Conservation (phyloP, 331 rosid species). For the Prunus yedoensis region DNA sequence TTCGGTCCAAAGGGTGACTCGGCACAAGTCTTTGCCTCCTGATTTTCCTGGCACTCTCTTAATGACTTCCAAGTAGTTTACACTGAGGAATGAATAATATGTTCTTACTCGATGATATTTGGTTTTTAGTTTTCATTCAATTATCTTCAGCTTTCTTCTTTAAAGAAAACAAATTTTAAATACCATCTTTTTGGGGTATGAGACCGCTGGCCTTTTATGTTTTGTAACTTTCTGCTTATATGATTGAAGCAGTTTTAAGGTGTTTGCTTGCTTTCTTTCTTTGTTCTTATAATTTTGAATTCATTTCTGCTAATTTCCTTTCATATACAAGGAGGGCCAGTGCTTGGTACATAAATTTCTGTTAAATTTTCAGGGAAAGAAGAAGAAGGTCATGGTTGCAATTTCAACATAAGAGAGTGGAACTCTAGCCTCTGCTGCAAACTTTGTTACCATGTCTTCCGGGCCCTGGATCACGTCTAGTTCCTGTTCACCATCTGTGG, state of each 20-base stretch:
- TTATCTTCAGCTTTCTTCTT: not conserved
- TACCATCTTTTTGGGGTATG: not conserved
- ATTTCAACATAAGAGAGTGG: not conserved
- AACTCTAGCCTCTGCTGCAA: not conserved
- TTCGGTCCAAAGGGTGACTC: not conserved
- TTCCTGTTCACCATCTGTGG: slow-evolving; percentile 54
- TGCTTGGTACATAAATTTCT: not conserved
- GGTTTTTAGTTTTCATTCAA: not conserved
- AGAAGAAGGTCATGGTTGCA: not conserved
- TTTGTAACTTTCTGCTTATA: not conserved
- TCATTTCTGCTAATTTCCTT: not conserved
- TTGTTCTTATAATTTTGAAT: not conserved
- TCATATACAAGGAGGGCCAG: not conserved
- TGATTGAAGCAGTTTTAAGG: not conserved
- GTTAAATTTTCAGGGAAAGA: slow-evolving; percentile 22
- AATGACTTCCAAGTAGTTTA: not conserved
- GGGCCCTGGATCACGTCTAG: slow-evolving; percentile 58
- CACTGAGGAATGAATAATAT: not conserved
- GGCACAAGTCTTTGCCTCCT: not conserved
- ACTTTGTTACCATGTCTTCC: slow-evolving; percentile 29
- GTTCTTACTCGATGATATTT: not conserved
- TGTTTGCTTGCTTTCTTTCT: not conserved
- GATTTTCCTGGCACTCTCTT: not conserved
- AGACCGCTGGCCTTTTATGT: not conserved
- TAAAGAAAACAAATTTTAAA: no score